These are phyloP conservation scores for Jatropha curcas DNA, from an alignment of 345 rosid species.

Conservation along the genomic window DNA sequence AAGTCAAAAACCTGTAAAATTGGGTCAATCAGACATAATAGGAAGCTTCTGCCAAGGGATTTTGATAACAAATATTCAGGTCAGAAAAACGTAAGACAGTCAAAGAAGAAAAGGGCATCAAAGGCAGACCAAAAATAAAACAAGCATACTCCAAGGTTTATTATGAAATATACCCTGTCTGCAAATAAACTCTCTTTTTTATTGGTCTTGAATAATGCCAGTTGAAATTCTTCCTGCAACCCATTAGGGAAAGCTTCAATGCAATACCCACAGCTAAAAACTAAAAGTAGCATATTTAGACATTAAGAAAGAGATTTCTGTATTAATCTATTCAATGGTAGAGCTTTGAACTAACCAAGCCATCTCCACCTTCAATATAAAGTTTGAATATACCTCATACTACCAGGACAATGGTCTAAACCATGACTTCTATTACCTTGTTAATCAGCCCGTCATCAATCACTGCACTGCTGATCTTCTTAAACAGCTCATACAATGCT, in stretches of 20 bases:
- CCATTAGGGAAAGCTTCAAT: neutral
- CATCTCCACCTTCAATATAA: neutral
- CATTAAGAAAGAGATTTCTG: no score
- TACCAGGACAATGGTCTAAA: neutral
- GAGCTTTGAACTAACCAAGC: neutral
- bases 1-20: conserved; percentile 32
- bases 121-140: neutral
- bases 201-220: conserved; percentile 31
- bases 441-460: conserved; percentile 32
- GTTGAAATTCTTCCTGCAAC: conserved; percentile 32
- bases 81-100: neutral
- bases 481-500: conserved; percentile 29
- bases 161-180: conserved; percentile 23
- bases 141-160: neutral
- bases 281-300: no score
- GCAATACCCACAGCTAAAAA: neutral
- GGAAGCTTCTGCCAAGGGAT: neutral
- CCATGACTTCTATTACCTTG: conserved; percentile 14
- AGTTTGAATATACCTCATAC: neutral
- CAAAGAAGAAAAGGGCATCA: neutral
- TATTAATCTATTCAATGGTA: neutral
- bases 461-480: conserved; percentile 35
- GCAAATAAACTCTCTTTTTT: conserved; percentile 33
- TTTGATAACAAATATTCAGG: neutral
- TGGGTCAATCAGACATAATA: neutral